Conservation (phyloP, 352 stramenopile genomes). For the Saprolegnia parasitica region DNA sequence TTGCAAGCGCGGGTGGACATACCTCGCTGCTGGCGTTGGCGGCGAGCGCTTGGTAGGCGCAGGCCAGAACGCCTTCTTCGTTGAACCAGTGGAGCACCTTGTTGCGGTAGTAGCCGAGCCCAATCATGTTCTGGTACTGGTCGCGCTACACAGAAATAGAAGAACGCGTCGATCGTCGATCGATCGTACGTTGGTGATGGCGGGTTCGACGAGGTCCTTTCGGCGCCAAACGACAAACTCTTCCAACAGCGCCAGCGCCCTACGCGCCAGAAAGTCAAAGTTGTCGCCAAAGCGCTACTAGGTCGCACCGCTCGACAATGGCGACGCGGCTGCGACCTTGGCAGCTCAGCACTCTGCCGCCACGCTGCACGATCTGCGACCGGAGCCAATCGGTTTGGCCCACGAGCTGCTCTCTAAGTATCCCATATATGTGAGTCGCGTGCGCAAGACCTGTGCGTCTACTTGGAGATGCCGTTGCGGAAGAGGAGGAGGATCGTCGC, state of each 20-base stretch:
- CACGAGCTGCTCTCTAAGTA: slow-evolving; percentile 42
- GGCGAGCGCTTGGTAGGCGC: slow-evolving; percentile 63
- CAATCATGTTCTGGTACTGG: slow-evolving; percentile 83
- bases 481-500: slow-evolving; percentile 73
- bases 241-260: slow-evolving; percentile 55
- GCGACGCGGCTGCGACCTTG: slow-evolving; percentile 61
- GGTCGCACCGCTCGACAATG: slow-evolving; percentile 49
- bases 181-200: slow-evolving; percentile 57
- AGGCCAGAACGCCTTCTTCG: slow-evolving; percentile 67
- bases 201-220: slow-evolving; percentile 74
- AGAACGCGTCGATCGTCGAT: slow-evolving; percentile 10
- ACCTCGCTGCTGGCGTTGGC: background rate
- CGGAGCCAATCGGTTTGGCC: slow-evolving; percentile 71
- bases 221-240: slow-evolving; percentile 65
- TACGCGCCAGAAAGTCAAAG: slow-evolving; percentile 3
- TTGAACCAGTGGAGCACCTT: slow-evolving; percentile 86
- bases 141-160: slow-evolving; percentile 45
- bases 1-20: slow-evolving; percentile 27
- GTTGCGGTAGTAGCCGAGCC: slow-evolving; percentile 82
- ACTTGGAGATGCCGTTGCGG: slow-evolving; percentile 66
- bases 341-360: slow-evolving; percentile 62
- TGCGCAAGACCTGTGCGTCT: slow-evolving; percentile 14
- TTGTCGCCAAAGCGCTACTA: slow-evolving; percentile 4
- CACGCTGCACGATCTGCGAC: slow-evolving; percentile 59
- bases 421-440: background rate